Conservation (phyloP, 1,284 basidiomycete genomes). For the Trametes sp. region DNA sequence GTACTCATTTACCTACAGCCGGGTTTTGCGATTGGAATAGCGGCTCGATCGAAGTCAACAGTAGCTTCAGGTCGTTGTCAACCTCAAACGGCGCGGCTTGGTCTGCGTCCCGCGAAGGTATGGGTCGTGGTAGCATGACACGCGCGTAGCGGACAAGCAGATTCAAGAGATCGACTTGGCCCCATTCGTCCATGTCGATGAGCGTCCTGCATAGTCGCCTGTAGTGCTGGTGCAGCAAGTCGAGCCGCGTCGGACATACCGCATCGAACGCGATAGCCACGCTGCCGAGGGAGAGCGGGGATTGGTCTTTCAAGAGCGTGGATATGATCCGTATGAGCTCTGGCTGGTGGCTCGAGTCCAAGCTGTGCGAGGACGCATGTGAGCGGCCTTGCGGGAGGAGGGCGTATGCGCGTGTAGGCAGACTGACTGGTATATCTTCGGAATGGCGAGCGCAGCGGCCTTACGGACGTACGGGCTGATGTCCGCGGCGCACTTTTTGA, state of each 20-base stretch:
- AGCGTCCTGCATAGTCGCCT: constrained; percentile 85
- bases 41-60: constrained; percentile 77
- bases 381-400: constrained; percentile 2
- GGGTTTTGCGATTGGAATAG: constrained; percentile 88
- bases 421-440: constrained; percentile 84
- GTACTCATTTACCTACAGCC: constrained; percentile 61
- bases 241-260: constrained; percentile 84
- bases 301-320: constrained; percentile 82
- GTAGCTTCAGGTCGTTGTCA: constrained; percentile 80
- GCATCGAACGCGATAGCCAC: constrained; percentile 87
- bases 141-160: constrained; percentile 87
- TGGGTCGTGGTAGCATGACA: constrained; percentile 83
- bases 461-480: constrained; percentile 95
- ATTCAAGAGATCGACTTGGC: constrained; percentile 84
- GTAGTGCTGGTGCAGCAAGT: constrained; percentile 90
- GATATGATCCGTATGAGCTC: constrained; percentile 79
- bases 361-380: constrained; percentile 50
- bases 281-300: constrained; percentile 88
- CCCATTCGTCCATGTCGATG: constrained; percentile 96
- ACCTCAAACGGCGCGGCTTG: constrained; percentile 53
- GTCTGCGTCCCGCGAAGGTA: constrained; percentile 40
- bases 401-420: neutral
- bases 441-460: constrained; percentile 88
- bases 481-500: constrained; percentile 92
- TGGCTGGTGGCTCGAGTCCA: constrained; percentile 77